A percentile compares a stretch with the other conserved stretches of the same genome.
Evolutionary conservation across 2,329 filamentous ascomycete genomes (phyloP).

Genomic region (Penicillium vulpinum): DNA sequence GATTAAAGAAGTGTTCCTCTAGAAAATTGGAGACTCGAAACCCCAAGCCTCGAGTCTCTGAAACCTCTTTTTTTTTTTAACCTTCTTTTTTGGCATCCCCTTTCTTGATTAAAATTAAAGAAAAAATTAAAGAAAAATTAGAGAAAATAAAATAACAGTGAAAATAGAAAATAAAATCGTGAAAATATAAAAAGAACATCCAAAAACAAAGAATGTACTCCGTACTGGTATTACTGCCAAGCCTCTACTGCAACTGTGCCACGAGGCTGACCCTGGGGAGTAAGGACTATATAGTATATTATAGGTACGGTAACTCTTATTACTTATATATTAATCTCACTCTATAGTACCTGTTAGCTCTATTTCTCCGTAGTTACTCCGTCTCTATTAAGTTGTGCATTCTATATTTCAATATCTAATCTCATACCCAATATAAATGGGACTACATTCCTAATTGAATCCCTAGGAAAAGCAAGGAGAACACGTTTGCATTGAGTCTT

Average conservation of each 20-base stretch:
- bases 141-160: too few species aligned
- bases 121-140: too few species aligned
- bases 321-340: too few species aligned
- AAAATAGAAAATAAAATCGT: not conserved
- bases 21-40: constrained; percentile 9
- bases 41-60: constrained; percentile 6
- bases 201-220: constrained; percentile 4
- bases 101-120: not conserved
- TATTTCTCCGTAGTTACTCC: too few species aligned
- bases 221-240: constrained; percentile 22
- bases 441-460: not conserved
- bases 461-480: constrained; percentile 9
- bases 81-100: constrained; percentile 1
- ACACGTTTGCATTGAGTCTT: constrained; percentile 9
- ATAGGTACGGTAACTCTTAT: too few species aligned
- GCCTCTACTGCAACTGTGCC: constrained; percentile 24
- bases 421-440: not conserved
- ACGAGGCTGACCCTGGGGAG: constrained; percentile 30
- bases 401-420: too few species aligned
- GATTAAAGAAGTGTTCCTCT: constrained; percentile 4
- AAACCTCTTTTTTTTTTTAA: constrained; percentile 1
- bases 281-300: constrained; percentile 11
- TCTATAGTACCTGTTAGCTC: too few species aligned
- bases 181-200: not conserved
- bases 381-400: too few species aligned